Conservation (phyloP, 2,329 filamentous ascomycete genomes). For the Beauveria sp. region DNA sequence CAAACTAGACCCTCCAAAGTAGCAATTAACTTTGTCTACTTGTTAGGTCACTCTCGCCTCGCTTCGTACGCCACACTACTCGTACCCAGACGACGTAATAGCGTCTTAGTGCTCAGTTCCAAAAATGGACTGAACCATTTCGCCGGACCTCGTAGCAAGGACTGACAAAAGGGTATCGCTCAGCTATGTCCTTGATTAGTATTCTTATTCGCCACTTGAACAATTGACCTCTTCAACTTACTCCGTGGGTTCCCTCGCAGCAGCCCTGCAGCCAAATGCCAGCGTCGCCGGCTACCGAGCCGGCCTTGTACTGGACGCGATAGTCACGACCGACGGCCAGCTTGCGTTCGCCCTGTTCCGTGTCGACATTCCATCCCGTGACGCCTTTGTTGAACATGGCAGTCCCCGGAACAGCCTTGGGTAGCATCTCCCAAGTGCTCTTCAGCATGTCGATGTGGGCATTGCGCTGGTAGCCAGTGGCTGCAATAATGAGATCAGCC, state of each 20-base stretch:
- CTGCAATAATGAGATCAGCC: slow-evolving; percentile 75
- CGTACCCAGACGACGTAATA: neutral
- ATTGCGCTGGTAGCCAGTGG: slow-evolving; percentile 77
- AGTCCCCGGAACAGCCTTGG: slow-evolving; percentile 31
- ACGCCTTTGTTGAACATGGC: slow-evolving; percentile 27
- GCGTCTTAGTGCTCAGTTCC: slow-evolving; percentile 3
- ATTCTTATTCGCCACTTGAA: neutral
- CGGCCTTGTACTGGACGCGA: slow-evolving; percentile 61
- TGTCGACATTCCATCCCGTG: slow-evolving; percentile 34
- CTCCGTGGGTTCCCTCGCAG: slow-evolving; percentile 85
- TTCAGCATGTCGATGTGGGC: slow-evolving; percentile 72
- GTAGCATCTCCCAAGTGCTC: slow-evolving; percentile 58
- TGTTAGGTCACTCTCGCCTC: no score
- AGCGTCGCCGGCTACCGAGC: slow-evolving; percentile 60
- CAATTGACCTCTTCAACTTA: slow-evolving; percentile 41
- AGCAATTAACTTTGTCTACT: neutral
- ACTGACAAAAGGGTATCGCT: slow-evolving; percentile 78
- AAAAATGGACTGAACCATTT: slow-evolving; percentile 73
- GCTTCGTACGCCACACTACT: neutral
- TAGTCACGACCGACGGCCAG: slow-evolving; percentile 74
- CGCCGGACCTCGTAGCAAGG: slow-evolving; percentile 65
- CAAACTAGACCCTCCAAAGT: neutral
- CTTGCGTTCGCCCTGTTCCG: slow-evolving; percentile 32
- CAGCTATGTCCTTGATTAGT: slow-evolving; percentile 39
- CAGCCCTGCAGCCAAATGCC: slow-evolving; percentile 92